Percentiles rank a stretch among this genome's conserved stretches.
Evolutionary conservation across 257 asterid species (phyloP).

Genomic region (Solanum sejunctum): DNA sequence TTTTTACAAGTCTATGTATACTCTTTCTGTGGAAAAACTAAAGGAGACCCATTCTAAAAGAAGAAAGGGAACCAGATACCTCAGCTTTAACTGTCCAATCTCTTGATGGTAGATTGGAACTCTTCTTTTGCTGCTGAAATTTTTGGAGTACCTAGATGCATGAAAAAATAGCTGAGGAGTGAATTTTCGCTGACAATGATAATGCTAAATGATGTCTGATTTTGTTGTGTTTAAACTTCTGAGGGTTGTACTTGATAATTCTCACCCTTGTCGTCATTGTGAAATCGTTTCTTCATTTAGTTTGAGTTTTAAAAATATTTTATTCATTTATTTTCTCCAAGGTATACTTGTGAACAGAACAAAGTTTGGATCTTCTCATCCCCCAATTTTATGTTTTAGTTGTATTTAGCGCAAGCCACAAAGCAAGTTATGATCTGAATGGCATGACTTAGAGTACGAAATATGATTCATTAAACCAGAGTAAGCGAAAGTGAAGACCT

Average conservation of each 20-base stretch:
- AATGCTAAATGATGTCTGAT: background rate
- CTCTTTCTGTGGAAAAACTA: background rate
- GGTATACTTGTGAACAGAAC: background rate
- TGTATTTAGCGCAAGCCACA: background rate
- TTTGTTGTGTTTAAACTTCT: background rate
- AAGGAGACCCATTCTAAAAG: background rate
- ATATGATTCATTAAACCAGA: background rate
- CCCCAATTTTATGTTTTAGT: background rate
- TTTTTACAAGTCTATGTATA: background rate
- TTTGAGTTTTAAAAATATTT: background rate
- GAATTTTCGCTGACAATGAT: background rate
- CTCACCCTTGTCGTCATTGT: background rate
- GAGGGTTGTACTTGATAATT: background rate
- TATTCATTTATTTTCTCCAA: background rate
- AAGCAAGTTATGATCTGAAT: background rate
- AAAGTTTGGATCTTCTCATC: background rate
- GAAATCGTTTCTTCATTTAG: background rate
- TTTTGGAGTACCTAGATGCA: background rate
- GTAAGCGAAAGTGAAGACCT: background rate
- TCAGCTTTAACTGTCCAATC: background rate
- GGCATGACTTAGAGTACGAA: background rate
- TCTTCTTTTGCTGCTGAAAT: background rate
- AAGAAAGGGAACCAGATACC: background rate
- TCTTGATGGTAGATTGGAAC: background rate
- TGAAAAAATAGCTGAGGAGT: background rate